Percentiles rank a stretch among this genome's conserved stretches.
Conservation (phyloP, 768 basidiomycete genomes). For the Leccinellum luteum region DNA sequence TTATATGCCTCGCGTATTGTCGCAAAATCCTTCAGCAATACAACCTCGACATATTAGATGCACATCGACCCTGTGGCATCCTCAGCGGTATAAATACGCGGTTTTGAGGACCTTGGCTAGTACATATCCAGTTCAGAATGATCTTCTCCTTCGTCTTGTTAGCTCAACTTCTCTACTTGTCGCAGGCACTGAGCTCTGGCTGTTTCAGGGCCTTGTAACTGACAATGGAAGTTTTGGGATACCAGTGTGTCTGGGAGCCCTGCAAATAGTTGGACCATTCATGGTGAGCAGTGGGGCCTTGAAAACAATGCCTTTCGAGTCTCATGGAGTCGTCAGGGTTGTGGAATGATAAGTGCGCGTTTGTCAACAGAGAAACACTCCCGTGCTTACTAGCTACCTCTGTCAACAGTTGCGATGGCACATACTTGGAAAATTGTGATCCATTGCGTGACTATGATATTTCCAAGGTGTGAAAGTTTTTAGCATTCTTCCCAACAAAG, state of each 20-base stretch:
- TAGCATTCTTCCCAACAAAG: not conserved
- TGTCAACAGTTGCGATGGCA: constrained; percentile 51
- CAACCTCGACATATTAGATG: no score
- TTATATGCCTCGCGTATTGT: no score
- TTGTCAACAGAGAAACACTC: not conserved
- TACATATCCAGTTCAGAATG: not conserved
- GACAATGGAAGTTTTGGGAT: constrained; percentile 66
- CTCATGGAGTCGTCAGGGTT: constrained; percentile 41
- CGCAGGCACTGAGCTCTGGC: constrained; percentile 40
- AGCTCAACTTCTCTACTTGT: constrained; percentile 18
- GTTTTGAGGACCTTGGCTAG: not conserved
- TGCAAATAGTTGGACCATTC: constrained; percentile 68
- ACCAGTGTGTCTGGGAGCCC: constrained; percentile 63
- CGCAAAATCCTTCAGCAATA: no score
- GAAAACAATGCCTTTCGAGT: not conserved
- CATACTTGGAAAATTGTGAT: constrained; percentile 36
- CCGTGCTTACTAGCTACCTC: not conserved
- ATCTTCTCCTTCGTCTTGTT: constrained; percentile 20
- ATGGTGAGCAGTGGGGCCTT: constrained; percentile 47
- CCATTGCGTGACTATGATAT: constrained; percentile 47
- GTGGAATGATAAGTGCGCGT: constrained; percentile 65
- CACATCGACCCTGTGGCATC: not conserved
- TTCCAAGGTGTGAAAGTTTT: constrained; percentile 29
- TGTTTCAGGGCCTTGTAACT: constrained; percentile 52
- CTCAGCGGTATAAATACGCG: constrained; percentile 17